phyloP scores from a whole-genome alignment of 768 basidiomycete genomes.

The Megacollybia marginata region DNA sequence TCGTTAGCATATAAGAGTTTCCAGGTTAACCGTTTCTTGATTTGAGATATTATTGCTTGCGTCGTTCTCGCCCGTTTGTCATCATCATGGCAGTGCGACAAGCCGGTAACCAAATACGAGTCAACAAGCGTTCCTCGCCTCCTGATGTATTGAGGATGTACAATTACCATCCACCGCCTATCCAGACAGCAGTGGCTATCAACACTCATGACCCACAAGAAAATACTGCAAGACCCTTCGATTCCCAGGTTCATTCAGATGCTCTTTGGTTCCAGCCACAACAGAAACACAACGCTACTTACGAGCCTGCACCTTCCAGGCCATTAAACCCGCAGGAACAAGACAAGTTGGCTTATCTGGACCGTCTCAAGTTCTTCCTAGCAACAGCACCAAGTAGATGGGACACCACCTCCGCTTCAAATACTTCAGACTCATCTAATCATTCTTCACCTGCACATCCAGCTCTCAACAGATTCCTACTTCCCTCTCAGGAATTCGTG shows the following conservation, averaged over 20 bases:
- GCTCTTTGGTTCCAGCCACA: conserved; percentile 1
- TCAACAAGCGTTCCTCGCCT: no score
- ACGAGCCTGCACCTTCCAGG: conserved; percentile 39
- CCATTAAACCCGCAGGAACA: conserved; percentile 58
- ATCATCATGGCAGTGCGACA: no score
- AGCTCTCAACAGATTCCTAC: conserved; percentile 76
- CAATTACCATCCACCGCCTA: background rate
- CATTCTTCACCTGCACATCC: conserved; percentile 49
- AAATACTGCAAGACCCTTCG: background rate
- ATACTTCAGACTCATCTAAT: background rate
- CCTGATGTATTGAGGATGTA: no score
- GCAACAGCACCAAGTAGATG: conserved; percentile 78
- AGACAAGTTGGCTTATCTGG: conserved; percentile 66
- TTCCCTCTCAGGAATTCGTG: conserved; percentile 84
- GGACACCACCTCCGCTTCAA: conserved; percentile 26
- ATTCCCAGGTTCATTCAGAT: background rate
- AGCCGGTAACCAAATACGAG: no score
- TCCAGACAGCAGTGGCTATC: background rate
- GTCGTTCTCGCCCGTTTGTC: no score
- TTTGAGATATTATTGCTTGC: no score
- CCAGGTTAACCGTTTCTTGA: no score
- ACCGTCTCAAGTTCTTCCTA: conserved; percentile 83
- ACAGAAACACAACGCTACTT: conserved; percentile 8
- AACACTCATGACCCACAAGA: background rate
- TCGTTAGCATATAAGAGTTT: no score